These are phyloP conservation scores for Lactifluus volemus DNA, from an alignment of 768 basidiomycete genomes.

Conservation along the genomic window DNA sequence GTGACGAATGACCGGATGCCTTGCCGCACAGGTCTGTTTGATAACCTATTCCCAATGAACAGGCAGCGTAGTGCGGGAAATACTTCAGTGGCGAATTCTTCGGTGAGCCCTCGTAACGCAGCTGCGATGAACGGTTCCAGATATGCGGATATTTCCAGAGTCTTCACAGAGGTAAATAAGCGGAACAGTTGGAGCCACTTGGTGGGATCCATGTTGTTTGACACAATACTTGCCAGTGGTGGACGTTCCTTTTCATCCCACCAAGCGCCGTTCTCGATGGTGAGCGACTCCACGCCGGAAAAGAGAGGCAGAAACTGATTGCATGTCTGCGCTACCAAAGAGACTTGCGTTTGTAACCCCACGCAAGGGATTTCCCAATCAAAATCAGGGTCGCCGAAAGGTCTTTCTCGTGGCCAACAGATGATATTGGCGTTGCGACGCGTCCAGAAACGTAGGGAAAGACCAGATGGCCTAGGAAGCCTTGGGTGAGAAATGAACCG, in stretches of 20 bases:
- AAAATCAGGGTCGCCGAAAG: no score
- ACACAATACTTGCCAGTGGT: background rate
- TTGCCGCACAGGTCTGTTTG: background rate
- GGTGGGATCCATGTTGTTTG: background rate
- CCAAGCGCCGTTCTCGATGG: background rate
- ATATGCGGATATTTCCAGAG: background rate
- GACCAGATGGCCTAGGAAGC: no score
- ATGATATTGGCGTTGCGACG: background rate
- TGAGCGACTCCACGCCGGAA: background rate
- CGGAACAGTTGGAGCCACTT: background rate
- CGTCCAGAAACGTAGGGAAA: background rate
- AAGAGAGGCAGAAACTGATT: background rate
- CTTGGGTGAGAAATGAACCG: background rate
- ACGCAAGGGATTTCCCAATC: background rate
- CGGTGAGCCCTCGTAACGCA: background rate
- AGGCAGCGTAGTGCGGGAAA: background rate
- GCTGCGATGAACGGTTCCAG: background rate
- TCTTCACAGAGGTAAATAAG: background rate
- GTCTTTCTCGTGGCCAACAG: no score
- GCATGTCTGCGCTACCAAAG: background rate
- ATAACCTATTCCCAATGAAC: background rate
- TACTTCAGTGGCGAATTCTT: background rate
- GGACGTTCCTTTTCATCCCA: background rate
- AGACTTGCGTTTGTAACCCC: background rate
- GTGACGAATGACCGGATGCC: background rate